A percentile compares a stretch with the other conserved stretches of the same genome.
Conservation (phyloP, 179 eudicot genomes). For the Gypsophila paniculata region DNA sequence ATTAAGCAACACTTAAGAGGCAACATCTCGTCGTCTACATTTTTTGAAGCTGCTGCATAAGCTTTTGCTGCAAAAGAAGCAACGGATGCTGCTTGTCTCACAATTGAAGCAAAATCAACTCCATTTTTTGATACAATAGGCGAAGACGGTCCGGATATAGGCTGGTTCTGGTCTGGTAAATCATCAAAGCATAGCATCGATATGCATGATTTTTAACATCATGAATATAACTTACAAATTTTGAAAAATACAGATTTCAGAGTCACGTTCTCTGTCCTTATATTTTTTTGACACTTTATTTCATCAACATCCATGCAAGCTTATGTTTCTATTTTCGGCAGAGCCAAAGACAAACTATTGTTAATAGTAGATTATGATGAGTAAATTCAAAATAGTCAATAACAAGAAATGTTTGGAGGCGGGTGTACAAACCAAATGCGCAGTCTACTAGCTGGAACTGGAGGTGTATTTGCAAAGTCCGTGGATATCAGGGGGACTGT, state of each 20-base stretch:
- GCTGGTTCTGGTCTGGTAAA: constrained; percentile 69
- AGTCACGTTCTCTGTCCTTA: background rate
- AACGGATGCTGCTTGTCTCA: constrained; percentile 71
- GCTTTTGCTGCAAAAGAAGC: constrained; percentile 89
- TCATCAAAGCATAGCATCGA: background rate
- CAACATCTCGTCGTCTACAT: constrained; percentile 66
- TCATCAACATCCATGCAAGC: no score
- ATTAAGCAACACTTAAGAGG: constrained; percentile 92
- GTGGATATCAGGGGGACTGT: no score
- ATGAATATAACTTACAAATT: background rate
- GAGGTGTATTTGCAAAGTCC: no score
- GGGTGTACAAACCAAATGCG: no score
- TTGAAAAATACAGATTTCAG: background rate
- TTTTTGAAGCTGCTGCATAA: constrained; percentile 51
- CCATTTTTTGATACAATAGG: constrained; percentile 51
- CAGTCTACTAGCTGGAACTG: no score
- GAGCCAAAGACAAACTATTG: background rate
- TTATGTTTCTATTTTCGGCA: background rate
- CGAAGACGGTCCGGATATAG: constrained; percentile 46
- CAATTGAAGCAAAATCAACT: constrained; percentile 50
- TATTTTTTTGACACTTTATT: no score
- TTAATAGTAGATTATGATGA: background rate
- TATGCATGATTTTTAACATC: no score
- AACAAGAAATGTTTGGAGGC: no score
- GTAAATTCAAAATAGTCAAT: background rate